These are phyloP conservation scores for Citrus unshiu DNA, from an alignment of 345 rosid genomes.

Conservation along the genomic window DNA sequence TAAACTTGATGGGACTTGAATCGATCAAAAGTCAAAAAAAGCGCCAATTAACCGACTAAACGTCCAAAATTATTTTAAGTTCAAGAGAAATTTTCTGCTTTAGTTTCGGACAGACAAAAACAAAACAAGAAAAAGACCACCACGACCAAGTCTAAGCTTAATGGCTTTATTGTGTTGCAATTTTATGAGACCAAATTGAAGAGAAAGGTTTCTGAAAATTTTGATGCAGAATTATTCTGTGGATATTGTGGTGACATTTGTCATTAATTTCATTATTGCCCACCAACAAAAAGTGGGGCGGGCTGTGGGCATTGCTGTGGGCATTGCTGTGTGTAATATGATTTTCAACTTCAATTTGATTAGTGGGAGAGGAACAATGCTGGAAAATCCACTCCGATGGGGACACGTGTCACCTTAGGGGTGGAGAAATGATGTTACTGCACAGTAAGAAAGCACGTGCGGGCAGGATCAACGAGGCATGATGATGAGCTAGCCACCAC, in stretches of 20 bases:
- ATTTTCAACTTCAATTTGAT: background rate
- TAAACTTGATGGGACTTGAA: background rate
- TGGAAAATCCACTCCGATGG: background rate
- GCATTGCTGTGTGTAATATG: background rate
- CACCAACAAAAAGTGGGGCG: background rate
- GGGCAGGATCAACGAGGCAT: background rate
- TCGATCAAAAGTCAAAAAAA: slow-evolving; percentile 4
- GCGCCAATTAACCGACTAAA: slow-evolving; percentile 6
- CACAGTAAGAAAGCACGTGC: background rate
- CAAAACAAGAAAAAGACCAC: too few species aligned
- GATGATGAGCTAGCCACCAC: background rate
- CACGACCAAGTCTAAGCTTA: background rate
- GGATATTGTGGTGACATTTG: background rate
- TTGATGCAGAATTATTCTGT: background rate
- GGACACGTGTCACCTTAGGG: slow-evolving; percentile 19
- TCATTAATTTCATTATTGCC: background rate
- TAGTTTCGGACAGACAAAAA: background rate
- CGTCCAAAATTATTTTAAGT: background rate
- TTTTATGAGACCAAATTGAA: slow-evolving; percentile 6
- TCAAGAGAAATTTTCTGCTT: background rate
- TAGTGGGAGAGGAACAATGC: background rate
- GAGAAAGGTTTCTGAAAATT: background rate
- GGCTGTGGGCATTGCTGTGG: too few species aligned
- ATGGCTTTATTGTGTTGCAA: slow-evolving; percentile 16
- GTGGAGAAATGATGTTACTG: slow-evolving; percentile 1